Evolutionary conservation across 768 basidiomycete genomes (phyloP).

Genomic region (Paxillus involutus): DNA sequence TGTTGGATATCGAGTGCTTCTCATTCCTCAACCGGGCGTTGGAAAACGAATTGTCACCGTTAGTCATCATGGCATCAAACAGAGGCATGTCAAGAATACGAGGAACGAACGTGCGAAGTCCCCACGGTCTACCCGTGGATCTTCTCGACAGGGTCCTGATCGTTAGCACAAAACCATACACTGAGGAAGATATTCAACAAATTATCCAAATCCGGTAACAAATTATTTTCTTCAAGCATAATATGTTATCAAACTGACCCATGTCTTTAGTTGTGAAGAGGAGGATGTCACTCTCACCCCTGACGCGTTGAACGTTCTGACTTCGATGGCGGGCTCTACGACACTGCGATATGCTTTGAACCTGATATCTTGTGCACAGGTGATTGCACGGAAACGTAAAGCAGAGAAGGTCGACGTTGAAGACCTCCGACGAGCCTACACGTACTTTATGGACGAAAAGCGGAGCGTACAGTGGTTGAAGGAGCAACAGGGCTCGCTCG

Average conservation of each 20-base stretch:
- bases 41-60: constrained; percentile 88
- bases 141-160: constrained; percentile 94
- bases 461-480: constrained; percentile 89
- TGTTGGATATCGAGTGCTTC: constrained; percentile 99
- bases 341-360: constrained; percentile 94
- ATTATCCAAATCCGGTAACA: constrained; percentile 87
- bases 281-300: constrained; percentile 86
- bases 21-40: constrained; percentile 97
- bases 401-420: constrained; percentile 78
- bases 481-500: constrained; percentile 73
- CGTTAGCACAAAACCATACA: constrained; percentile 89
- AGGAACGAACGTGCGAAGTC: constrained; percentile 91
- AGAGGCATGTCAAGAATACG: constrained; percentile 93
- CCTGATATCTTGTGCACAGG: constrained; percentile 88
- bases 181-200: constrained; percentile 79
- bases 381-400: constrained; percentile 83
- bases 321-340: constrained; percentile 85
- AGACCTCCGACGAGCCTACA: constrained; percentile 82
- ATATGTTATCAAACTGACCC: constrained; percentile 4
- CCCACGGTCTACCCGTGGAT: constrained; percentile 94
- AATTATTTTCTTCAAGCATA: background rate
- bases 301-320: constrained; percentile 76
- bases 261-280: constrained; percentile 71
- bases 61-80: constrained; percentile 99
- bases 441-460: constrained; percentile 92